Evolutionary conservation across 2,329 filamentous ascomycete species (phyloP), one percentile per base, ranked within the genome.

Genomic region (Fusarium armeniacum): DNA sequence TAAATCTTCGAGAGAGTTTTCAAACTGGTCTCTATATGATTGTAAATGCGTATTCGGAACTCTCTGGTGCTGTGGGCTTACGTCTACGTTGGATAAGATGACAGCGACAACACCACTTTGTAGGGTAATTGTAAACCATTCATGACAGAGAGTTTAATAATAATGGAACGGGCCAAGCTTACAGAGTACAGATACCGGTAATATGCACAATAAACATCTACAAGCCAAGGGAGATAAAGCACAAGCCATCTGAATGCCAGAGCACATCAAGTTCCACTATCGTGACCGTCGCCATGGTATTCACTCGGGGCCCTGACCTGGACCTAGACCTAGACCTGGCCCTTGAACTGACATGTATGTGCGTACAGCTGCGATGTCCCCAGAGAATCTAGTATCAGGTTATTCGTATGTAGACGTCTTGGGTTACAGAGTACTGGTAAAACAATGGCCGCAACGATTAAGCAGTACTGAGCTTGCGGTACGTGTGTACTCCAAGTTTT

Each of bases 221-320:
- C 26, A 44, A 47, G 56, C 41, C 62, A 43, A 53, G 51, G 44
- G 33, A 33, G 32, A 32, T 22, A n/a, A 18, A 70, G 71, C 71
- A 63, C 53, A 61, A 65, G 71, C 70, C 67, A 54, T 60, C 15
- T 45, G 41, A 41, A 52, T 63, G 67, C 38, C 67, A 70, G 58
- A 62, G 67, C 67, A 70, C 67, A 49, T 56, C 44, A n/a, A 69
- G 52, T 63, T 62, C 62, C 67, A 70, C 67, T 67, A 59, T 67
- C 58, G 49, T 57, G 67, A 64, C 67, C 67, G 62, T 70, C 67
- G 65, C 58, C 58, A 68, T 68, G 67, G 67, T 66, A 70, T 69
- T 70, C 53, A 46, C 40, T 45, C 49, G 60, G 12, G 43, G 46
- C 62, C 63, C 32, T 53, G 46, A 43, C 60, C 60, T 35, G 10